phyloP scores from a whole-genome alignment of 805 yeast species.

The Vanderwaltozyma tropicalis region DNA sequence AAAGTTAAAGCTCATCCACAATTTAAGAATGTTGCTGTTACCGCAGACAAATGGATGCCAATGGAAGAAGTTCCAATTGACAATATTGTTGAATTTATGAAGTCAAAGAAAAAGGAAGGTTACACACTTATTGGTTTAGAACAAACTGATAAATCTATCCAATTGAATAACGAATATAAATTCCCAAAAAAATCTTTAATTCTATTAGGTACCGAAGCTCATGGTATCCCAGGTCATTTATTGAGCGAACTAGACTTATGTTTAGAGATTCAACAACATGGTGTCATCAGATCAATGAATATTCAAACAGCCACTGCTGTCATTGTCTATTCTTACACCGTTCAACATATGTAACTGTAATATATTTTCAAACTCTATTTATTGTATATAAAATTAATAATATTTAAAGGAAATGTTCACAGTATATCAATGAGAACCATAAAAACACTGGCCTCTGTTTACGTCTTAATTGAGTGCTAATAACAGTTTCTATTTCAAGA shows the following conservation, averaged over 20 bases:
- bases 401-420: too few relatives aligned
- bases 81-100: slow-evolving; percentile 47
- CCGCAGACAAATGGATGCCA: slow-evolving; percentile 96
- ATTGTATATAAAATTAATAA: too few relatives aligned
- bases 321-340: slow-evolving; percentile 79
- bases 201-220: slow-evolving; percentile 75
- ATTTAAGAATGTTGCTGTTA: slow-evolving; percentile 81
- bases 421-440: too few relatives aligned
- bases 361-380: neutral
- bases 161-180: slow-evolving; percentile 47
- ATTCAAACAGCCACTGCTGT: slow-evolving; percentile 96
- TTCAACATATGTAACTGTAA: slow-evolving; percentile 23
- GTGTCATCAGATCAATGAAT: slow-evolving; percentile 90
- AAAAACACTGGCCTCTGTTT: too few relatives aligned
- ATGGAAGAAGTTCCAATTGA: slow-evolving; percentile 60
- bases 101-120: slow-evolving; percentile 57
- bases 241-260: slow-evolving; percentile 76
- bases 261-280: slow-evolving; percentile 84
- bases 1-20: slow-evolving; percentile 52
- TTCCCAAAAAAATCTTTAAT: slow-evolving; percentile 77
- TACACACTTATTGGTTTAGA: slow-evolving; percentile 84
- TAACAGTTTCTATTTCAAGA: too few relatives aligned
- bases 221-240: slow-evolving; percentile 83
- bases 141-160: slow-evolving; percentile 83
- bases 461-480: too few relatives aligned